These are phyloP conservation scores for Pelomyxa schiedti DNA, from an alignment of 78 protist genomes.

Conservation along the genomic window DNA sequence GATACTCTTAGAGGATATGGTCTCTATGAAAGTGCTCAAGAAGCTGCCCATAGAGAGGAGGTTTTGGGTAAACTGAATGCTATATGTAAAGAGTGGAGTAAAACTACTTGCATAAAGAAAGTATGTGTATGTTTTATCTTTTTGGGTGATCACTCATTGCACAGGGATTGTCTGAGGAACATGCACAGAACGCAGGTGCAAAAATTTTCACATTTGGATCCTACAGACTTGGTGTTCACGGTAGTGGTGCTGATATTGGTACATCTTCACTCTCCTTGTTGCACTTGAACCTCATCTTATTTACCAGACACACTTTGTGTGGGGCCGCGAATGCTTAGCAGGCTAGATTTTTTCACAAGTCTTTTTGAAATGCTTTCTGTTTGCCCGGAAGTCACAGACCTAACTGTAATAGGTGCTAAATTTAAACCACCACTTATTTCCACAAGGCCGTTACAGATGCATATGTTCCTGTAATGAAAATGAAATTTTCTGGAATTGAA, in stretches of 20 bases:
- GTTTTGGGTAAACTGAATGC: constrained; percentile 44
- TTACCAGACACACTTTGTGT: constrained; percentile 91
- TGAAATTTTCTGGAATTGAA: constrained; percentile 65
- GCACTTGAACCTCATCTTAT: too few species aligned
- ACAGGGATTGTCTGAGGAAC: constrained; percentile 26
- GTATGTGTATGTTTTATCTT: not conserved
- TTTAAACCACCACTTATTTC: too few species aligned
- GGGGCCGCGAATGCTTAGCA: constrained; percentile 61
- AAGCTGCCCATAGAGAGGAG: constrained; percentile 35
- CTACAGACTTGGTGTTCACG: constrained; percentile 89
- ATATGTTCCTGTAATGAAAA: constrained; percentile 81
- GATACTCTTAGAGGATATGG: constrained; percentile 2
- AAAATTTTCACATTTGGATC: constrained; percentile 88
- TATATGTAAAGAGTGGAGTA: constrained; percentile 54
- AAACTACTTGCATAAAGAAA: constrained; percentile 14
- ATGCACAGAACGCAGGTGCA: constrained; percentile 35
- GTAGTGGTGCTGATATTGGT: constrained; percentile 84
- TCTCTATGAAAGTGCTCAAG: constrained; percentile 48
- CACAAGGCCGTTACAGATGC: constrained; percentile 82
- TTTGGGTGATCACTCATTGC: not conserved
- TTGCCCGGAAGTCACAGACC: constrained; percentile 43
- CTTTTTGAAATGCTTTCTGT: constrained; percentile 29
- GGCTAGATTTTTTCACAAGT: constrained; percentile 66
- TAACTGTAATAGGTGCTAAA: too few species aligned
- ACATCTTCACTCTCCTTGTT: too few species aligned